phyloP scores from a whole-genome alignment of 2,329 filamentous ascomycete genomes.

The Sporothrix euskadiensis region DNA sequence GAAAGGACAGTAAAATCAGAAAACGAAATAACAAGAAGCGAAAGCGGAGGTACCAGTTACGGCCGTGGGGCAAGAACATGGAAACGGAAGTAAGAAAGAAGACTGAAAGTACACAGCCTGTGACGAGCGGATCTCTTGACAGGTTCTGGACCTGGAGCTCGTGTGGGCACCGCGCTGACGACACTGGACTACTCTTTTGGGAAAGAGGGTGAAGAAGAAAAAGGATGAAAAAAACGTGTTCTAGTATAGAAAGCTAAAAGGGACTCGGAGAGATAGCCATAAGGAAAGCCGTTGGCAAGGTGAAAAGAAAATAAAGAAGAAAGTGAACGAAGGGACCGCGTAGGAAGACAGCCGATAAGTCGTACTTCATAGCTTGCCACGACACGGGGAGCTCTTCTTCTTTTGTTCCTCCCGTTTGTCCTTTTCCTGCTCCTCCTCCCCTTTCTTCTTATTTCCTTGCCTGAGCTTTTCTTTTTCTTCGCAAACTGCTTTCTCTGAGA shows the following conservation, averaged over 20 bases:
- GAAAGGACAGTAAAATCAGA: background rate
- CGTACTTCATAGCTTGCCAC: background rate
- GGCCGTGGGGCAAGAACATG: background rate
- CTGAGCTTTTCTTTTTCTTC: background rate
- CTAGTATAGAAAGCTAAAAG: background rate
- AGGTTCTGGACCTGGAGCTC: conserved; percentile 3
- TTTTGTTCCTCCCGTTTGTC: background rate
- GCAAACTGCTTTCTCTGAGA: background rate
- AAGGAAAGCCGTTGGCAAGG: background rate
- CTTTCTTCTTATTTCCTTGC: background rate
- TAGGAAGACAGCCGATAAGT: background rate
- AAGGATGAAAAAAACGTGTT: background rate
- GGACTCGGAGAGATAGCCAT: background rate
- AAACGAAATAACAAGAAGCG: background rate
- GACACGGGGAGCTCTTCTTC: background rate
- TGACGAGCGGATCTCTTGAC: background rate
- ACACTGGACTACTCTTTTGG: conserved; percentile 11
- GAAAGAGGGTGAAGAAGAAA: background rate
- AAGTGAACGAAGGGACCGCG: background rate
- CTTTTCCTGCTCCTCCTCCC: background rate
- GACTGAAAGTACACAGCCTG: background rate
- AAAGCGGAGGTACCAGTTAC: conserved; percentile 9
- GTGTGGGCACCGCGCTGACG: background rate
- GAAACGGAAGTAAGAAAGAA: background rate
- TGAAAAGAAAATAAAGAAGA: background rate